A percentile compares a stretch with the other conserved stretches of the same genome.
Evolutionary conservation across 441 rosid genomes (phyloP).

Genomic region (Melastoma candidum): DNA sequence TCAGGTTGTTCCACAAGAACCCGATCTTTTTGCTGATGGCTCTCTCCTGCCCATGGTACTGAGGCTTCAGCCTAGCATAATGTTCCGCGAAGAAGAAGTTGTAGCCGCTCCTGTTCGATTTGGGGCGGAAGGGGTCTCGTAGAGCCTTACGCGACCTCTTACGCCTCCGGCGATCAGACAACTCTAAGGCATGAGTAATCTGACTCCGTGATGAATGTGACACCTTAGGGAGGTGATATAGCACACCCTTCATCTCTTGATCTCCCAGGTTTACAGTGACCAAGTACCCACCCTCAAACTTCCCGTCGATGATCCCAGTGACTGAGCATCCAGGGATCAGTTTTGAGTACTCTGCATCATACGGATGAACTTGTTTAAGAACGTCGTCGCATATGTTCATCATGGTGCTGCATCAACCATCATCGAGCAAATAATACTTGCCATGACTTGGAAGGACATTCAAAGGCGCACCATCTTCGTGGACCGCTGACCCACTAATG

Average conservation of each 20-base stretch:
- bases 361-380: no score
- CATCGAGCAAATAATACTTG: slow-evolving; percentile 6
- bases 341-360: slow-evolving; percentile 26
- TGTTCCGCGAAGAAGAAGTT: slow-evolving; percentile 70
- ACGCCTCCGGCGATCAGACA: slow-evolving; percentile 35
- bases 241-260: slow-evolving; percentile 57
- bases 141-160: slow-evolving; percentile 41
- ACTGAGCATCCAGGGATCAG: slow-evolving; percentile 48
- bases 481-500: slow-evolving; percentile 25
- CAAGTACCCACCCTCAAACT: slow-evolving; percentile 75
- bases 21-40: slow-evolving; percentile 63
- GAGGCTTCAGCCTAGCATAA: slow-evolving; percentile 50
- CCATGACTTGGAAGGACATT: slow-evolving; percentile 9
- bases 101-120: slow-evolving; percentile 69
- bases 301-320: slow-evolving; percentile 64
- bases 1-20: slow-evolving; percentile 55
- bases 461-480: slow-evolving; percentile 16
- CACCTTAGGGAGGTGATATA: slow-evolving; percentile 56
- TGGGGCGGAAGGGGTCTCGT: slow-evolving; percentile 54
- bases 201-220: slow-evolving; percentile 28
- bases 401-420: not conserved
- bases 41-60: slow-evolving; percentile 44
- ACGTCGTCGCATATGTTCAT: not conserved
- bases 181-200: slow-evolving; percentile 17
- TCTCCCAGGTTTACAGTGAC: slow-evolving; percentile 54